Evolutionary conservation across 352 stramenopile genomes (phyloP).

Genomic region (Saprolegnia parasitica): DNA sequence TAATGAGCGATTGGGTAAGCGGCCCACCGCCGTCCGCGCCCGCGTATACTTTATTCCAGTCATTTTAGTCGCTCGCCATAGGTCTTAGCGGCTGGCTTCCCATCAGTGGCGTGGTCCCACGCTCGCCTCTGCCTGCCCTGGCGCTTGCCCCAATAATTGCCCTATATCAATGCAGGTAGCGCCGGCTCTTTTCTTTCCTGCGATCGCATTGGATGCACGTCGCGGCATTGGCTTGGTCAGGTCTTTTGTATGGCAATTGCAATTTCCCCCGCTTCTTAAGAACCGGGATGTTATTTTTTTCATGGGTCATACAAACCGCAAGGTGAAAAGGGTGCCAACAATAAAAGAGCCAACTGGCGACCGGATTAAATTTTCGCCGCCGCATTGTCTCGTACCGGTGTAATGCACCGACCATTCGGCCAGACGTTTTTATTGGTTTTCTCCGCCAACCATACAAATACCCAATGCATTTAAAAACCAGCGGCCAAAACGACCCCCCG

Average conservation of each 20-base stretch:
- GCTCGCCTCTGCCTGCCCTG: not conserved
- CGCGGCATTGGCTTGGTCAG: too few species aligned
- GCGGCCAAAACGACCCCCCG: not conserved
- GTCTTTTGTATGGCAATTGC: too few species aligned
- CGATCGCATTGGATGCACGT: too few species aligned
- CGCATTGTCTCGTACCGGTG: not conserved
- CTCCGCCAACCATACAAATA: not conserved
- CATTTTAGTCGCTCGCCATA: not conserved
- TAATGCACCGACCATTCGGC: not conserved
- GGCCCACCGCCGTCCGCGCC: not conserved
- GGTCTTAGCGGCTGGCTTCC: not conserved
- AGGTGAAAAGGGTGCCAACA: not conserved
- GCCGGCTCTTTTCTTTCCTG: not conserved
- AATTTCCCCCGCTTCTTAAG: not conserved
- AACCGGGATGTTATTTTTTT: not conserved
- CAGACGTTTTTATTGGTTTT: not conserved
- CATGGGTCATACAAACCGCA: not conserved
- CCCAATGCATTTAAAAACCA: not conserved
- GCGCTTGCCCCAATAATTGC: slow-evolving; percentile 10
- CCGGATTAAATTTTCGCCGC: not conserved
- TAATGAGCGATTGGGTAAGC: not conserved
- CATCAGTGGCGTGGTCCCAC: not conserved
- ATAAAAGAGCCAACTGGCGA: not conserved
- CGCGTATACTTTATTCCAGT: not conserved
- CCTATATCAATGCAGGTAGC: not conserved